These are phyloP conservation scores for Solanum sparsipilum DNA, from an alignment of 257 asterid species.

Conservation along the genomic window DNA sequence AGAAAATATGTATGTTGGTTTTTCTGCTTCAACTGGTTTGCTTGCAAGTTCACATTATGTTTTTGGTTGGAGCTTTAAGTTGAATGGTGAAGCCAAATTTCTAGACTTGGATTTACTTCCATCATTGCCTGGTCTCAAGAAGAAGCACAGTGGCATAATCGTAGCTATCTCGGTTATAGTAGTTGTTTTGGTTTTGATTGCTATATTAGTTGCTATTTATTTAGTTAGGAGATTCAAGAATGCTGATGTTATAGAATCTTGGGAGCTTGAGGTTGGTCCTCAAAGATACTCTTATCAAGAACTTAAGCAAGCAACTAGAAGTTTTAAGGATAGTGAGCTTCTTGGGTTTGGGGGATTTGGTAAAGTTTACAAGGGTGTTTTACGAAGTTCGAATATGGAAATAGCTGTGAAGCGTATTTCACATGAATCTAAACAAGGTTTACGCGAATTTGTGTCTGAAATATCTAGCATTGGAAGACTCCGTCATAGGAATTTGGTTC, in stretches of 20 bases:
- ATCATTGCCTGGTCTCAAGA: slow-evolving; percentile 14
- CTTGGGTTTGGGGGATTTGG: slow-evolving; percentile 80
- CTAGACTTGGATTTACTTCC: slow-evolving; percentile 41
- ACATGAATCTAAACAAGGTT: slow-evolving; percentile 60
- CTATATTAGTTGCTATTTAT: slow-evolving; percentile 7
- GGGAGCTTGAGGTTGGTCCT: slow-evolving; percentile 80
- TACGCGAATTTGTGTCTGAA: slow-evolving; percentile 56
- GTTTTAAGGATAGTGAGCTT: slow-evolving; percentile 47
- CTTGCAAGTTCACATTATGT: slow-evolving; percentile 55
- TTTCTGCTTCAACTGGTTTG: slow-evolving; percentile 67
- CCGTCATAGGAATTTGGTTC: slow-evolving; percentile 63
- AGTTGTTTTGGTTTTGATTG: background rate
- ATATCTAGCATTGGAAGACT: slow-evolving; percentile 57
- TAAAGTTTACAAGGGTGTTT: slow-evolving; percentile 42
- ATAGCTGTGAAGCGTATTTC: slow-evolving; percentile 67
- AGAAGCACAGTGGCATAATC: slow-evolving; percentile 14
- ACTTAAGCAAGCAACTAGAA: slow-evolving; percentile 48
- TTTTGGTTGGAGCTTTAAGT: slow-evolving; percentile 73
- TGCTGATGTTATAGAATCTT: slow-evolving; percentile 43
- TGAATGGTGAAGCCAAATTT: slow-evolving; percentile 30
- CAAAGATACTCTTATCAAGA: slow-evolving; percentile 51
- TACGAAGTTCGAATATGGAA: slow-evolving; percentile 17
- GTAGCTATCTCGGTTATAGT: slow-evolving; percentile 8
- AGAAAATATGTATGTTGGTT: slow-evolving; percentile 55
- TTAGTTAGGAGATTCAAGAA: slow-evolving; percentile 24